These are phyloP conservation scores for Effrenium voratum DNA, from an alignment of 73 alveolate genomes.

Conservation along the genomic window DNA sequence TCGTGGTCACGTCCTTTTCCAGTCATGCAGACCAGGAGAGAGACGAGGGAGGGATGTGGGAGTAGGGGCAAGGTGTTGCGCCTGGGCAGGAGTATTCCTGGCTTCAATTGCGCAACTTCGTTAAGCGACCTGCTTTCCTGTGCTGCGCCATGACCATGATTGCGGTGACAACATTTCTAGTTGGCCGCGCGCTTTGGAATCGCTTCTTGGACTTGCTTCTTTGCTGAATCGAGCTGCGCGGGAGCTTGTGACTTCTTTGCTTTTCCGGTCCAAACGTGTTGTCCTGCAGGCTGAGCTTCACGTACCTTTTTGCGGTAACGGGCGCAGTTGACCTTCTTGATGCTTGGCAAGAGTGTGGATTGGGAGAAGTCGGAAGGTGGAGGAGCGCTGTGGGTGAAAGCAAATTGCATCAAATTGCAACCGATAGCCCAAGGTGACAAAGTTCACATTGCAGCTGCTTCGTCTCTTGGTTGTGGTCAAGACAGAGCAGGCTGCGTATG, in stretches of 20 bases:
- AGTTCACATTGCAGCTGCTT: constrained; percentile 53
- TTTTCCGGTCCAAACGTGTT: not conserved
- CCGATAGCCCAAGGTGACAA: constrained; percentile 18
- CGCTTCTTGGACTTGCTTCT: constrained; percentile 30
- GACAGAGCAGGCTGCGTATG: no score
- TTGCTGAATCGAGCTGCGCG: not conserved
- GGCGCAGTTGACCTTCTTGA: constrained; percentile 20
- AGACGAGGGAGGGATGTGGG: not conserved
- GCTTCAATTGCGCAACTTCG: constrained; percentile 1
- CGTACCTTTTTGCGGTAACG: constrained; percentile 51
- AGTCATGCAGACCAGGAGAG: constrained; percentile 80
- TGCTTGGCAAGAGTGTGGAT: not conserved
- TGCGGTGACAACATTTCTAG: not conserved
- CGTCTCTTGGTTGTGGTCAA: constrained; percentile 38
- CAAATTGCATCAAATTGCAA: not conserved
- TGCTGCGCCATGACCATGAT: not conserved
- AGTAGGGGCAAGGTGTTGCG: not conserved
- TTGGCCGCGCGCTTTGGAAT: not conserved
- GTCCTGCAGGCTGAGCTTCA: constrained; percentile 12
- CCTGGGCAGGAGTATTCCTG: constrained; percentile 8
- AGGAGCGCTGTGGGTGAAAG: not conserved
- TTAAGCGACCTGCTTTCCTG: constrained; percentile 35
- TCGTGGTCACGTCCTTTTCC: constrained; percentile 69
- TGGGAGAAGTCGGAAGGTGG: not conserved
- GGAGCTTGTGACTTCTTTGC: not conserved